phyloP scores from a whole-genome alignment of 345 rosid genomes.

The Murraya paniculata region DNA sequence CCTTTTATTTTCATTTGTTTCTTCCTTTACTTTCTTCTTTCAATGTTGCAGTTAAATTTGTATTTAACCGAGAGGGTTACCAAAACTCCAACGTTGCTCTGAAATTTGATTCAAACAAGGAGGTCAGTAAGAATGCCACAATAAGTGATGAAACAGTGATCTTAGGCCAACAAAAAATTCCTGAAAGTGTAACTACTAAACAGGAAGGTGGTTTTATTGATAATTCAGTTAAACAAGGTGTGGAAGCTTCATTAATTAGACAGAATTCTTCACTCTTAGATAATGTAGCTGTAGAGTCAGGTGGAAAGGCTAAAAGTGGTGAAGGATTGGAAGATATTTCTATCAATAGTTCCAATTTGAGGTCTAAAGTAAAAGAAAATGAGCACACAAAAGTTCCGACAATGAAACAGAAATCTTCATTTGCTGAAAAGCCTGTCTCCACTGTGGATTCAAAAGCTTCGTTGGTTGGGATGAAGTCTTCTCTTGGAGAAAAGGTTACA shows the following conservation, averaged over 20 bases:
- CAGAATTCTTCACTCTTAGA: slow-evolving; percentile 3
- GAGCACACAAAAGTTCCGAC: not conserved
- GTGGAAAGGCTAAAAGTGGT: slow-evolving; percentile 6
- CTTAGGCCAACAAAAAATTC: slow-evolving; percentile 15
- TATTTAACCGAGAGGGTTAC: slow-evolving; percentile 49
- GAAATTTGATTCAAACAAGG: slow-evolving; percentile 28
- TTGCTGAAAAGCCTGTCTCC: not conserved
- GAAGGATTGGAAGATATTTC: slow-evolving; percentile 13
- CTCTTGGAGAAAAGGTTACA: slow-evolving; percentile 21
- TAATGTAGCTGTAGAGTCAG: not conserved
- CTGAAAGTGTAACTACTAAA: slow-evolving; percentile 17
- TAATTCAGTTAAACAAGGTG: slow-evolving; percentile 20
- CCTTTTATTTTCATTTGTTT: slow-evolving; percentile 12
- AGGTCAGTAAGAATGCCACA: slow-evolving; percentile 15
- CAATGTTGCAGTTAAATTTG: slow-evolving; percentile 59
- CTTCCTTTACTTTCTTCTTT: slow-evolving; percentile 3
- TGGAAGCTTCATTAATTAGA: slow-evolving; percentile 4
- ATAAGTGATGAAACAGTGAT: slow-evolving; percentile 6
- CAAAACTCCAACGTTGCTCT: slow-evolving; percentile 21
- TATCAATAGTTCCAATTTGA: not conserved
- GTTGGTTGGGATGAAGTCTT: slow-evolving; percentile 17
- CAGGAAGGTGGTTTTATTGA: slow-evolving; percentile 20
- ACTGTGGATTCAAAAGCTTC: slow-evolving; percentile 7
- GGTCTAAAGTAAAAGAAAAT: slow-evolving; percentile 15
- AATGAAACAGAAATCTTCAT: not conserved